Percentiles rank a stretch among this genome's conserved stretches.
Evolutionary conservation across 768 basidiomycete species (phyloP).

Genomic region (Melanogaster broomeanus): DNA sequence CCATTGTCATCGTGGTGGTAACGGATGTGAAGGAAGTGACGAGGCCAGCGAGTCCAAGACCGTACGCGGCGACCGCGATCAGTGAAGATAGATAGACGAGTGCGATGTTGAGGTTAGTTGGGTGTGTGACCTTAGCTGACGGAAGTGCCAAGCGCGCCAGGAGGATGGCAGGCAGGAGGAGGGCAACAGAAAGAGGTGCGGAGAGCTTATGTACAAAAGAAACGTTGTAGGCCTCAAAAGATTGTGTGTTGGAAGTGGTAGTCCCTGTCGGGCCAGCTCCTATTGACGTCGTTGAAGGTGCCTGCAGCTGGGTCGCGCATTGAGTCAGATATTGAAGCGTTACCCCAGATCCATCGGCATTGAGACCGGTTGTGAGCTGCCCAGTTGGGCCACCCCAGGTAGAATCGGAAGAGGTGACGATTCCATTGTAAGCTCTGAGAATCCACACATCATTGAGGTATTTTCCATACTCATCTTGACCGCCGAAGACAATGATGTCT

Average conservation of each 20-base stretch:
- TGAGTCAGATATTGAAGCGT: conserved; percentile 54
- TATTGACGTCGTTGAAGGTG: conserved; percentile 24
- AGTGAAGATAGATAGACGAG: conserved; percentile 40
- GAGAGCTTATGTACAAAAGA: conserved; percentile 49
- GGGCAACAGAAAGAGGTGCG: conserved; percentile 49
- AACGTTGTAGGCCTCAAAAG: conserved; percentile 38
- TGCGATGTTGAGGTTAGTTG: conserved; percentile 21
- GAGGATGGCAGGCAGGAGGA: conserved; percentile 44
- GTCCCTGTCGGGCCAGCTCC: conserved; percentile 13
- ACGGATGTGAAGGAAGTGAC: conserved; percentile 64
- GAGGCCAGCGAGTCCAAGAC: conserved; percentile 62
- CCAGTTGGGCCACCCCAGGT: conserved; percentile 73
- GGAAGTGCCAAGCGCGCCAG: conserved; percentile 44
- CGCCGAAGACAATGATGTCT: conserved; percentile 81
- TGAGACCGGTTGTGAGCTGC: conserved; percentile 56
- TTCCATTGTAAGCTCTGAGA: conserved; percentile 68
- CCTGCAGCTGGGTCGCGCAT: conserved; percentile 51
- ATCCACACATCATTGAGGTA: conserved; percentile 80
- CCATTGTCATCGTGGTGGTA: conserved; percentile 23
- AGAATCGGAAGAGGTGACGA: conserved; percentile 52
- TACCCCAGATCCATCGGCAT: conserved; percentile 71
- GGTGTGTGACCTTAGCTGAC: conserved; percentile 25
- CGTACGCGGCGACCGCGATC: conserved; percentile 51
- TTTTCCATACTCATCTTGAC: conserved; percentile 63
- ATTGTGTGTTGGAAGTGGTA: conserved; percentile 19